Conservation (phyloP, 495 filamentous ascomycete genomes). For the Geoglossum glabrum region DNA sequence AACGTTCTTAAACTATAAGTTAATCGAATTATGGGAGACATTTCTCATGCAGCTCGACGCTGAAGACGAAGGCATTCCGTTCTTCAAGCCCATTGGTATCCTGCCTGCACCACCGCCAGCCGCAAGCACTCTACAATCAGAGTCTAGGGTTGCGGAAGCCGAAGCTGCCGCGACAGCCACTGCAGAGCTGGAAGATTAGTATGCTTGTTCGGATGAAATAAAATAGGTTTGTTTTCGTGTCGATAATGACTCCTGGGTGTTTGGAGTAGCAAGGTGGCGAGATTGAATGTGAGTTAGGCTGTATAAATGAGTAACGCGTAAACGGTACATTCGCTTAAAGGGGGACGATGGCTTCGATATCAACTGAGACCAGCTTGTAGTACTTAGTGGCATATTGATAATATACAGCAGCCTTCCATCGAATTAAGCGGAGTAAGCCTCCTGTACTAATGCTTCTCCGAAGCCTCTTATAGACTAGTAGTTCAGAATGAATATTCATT, state of each 20-base stretch:
- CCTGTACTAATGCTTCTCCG: not conserved
- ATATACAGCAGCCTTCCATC: not conserved
- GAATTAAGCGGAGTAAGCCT: not conserved
- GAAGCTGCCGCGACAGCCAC: constrained; percentile 15
- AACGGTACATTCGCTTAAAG: not conserved
- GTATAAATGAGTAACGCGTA: not conserved
- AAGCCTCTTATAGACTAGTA: too few relatives aligned
- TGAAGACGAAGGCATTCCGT: constrained; percentile 68
- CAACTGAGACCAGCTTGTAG: not conserved
- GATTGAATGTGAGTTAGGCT: not conserved
- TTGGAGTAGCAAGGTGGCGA: not conserved
- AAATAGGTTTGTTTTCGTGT: not conserved
- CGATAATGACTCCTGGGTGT: not conserved
- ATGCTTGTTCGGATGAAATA: not conserved
- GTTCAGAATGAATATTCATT: too few relatives aligned
- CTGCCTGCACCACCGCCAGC: constrained; percentile 13
- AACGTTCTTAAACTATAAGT: constrained; percentile 27
- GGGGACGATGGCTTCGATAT: not conserved
- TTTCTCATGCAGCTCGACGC: constrained; percentile 89
- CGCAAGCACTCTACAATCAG: not conserved
- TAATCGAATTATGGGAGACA: constrained; percentile 97
- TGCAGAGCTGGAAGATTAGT: constrained; percentile 22
- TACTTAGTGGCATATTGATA: not conserved
- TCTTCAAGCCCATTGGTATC: constrained; percentile 33
- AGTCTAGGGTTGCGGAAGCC: constrained; percentile 5